phyloP scores from a whole-genome alignment of 2,329 filamentous ascomycete genomes.

The Scleromitrula shiraiana region DNA sequence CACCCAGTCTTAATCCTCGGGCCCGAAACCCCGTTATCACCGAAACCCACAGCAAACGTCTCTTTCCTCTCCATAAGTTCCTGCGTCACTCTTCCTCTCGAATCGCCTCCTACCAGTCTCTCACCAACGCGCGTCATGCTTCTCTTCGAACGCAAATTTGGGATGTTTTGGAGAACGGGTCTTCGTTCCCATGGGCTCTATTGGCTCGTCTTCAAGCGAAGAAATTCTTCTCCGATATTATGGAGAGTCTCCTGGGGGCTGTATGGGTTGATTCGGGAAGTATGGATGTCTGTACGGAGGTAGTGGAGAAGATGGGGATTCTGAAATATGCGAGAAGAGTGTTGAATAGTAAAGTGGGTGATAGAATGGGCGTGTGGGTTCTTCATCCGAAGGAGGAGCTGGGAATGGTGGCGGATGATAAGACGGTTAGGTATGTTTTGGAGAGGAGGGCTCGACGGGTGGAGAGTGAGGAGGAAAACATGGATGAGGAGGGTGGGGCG shows the following conservation, averaged over 20 bases:
- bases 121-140: conserved; percentile 19
- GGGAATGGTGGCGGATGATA: conserved; percentile 45
- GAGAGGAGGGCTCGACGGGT: conserved; percentile 19
- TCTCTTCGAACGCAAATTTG: conserved; percentile 41
- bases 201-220: conserved; percentile 57
- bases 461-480: background rate
- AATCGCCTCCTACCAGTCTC: conserved; percentile 39
- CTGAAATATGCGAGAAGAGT: conserved; percentile 36
- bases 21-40: background rate
- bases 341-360: conserved; percentile 52
- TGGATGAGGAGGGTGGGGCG: no score
- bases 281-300: conserved; percentile 46
- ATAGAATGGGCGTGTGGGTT: conserved; percentile 46
- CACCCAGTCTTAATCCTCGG: background rate
- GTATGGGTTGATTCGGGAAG: conserved; percentile 74
- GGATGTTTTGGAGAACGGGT: conserved; percentile 40
- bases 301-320: conserved; percentile 60
- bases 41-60: conserved; percentile 9
- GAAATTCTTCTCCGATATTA: conserved; percentile 77
- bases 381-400: conserved; percentile 66
- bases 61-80: conserved; percentile 53
- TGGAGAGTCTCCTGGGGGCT: conserved; percentile 75
- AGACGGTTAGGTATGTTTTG: conserved; percentile 47
- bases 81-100: conserved; percentile 50
- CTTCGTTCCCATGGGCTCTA: conserved; percentile 67